Evolutionary conservation across 371 early-diverging fungal species (phyloP), one percentile per base, ranked within the genome.

Genomic region (Mucor saturninus): DNA sequence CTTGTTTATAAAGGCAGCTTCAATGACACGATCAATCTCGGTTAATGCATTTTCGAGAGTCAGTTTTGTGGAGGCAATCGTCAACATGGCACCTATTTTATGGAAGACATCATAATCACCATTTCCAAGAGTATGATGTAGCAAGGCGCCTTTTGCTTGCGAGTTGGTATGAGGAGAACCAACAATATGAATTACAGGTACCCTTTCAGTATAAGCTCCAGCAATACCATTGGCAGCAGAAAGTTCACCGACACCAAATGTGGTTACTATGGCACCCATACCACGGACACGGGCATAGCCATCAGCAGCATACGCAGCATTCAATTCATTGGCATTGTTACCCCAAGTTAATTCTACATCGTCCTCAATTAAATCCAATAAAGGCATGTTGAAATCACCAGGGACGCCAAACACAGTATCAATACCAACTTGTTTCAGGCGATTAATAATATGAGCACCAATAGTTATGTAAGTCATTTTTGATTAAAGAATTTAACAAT

Each of bases 231-330:
- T 83, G 8, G 78, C 52, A 8, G 82, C 80, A 37, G 75, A 76
- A 9, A 85, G 59, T 62, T 85, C 85, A 28, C 85, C 85, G 1
- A 85, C 85, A 35, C 85, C 85, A 64, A 85, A 85, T 5, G 85
- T 85, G 2, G 85, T 85, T 21, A 80, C 68, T 9, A 85, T 38
- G 30, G 79, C 81, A 39, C 74, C 77, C 10, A 64, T 64, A 38
- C 77, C 71, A 10, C 62, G 46, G 10, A 72, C 54, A 54, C 74
- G 74, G 32, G 85, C 81, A 64, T 85, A 85, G 15, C 85, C 83
- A 69, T 84, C 85, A 21, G 83, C 83, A 4, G 85, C 78, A 67
- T 81, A 80, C 2, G 79, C 65, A 15, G 77, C 75, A 11, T 84
- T 82, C 15, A 81, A 46, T 59, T 81, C 81, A 40, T 81, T 81